Evolutionary conservation across 441 rosid species (phyloP).

Genomic region (Croton setiger): DNA sequence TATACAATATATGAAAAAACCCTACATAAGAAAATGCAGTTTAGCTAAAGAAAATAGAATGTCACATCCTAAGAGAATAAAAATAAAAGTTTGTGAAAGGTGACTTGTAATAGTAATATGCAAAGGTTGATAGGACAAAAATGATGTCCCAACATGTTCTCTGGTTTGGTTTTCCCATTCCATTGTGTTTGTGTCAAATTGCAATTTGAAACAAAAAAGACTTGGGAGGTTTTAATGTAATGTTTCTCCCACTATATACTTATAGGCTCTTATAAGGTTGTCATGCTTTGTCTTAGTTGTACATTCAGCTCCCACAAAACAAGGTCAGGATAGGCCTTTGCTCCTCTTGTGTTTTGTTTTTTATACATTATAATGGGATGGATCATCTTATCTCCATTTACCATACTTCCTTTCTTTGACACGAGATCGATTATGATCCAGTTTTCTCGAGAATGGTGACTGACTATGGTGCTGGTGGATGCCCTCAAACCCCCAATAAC

Average conservation of each 20-base stretch:
- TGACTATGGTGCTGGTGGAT: no score
- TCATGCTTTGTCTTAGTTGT: constrained; percentile 42
- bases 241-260: constrained; percentile 21
- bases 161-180: constrained; percentile 35
- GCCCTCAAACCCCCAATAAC: no score
- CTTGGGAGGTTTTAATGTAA: constrained; percentile 6
- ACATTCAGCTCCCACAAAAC: constrained; percentile 38
- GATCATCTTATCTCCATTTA: no score
- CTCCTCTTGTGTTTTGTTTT: constrained; percentile 12
- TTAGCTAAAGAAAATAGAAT: constrained; percentile 18
- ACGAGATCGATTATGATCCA: no score
- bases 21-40: background rate
- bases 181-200: constrained; percentile 35
- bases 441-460: no score
- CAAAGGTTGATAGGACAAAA: constrained; percentile 21
- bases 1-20: no score
- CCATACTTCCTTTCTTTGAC: no score
- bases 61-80: constrained; percentile 32
- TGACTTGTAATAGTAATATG: constrained; percentile 19
- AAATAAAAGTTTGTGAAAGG: constrained; percentile 20
- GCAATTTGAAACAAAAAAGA: constrained; percentile 15
- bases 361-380: no score
- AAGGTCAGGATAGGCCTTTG: constrained; percentile 34
- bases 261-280: constrained; percentile 16
- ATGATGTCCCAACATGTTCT: constrained; percentile 32